Percentiles rank a stretch among this genome's conserved stretches.
Conservation (phyloP, 148 eudicot genomes). For the Silene conica region DNA sequence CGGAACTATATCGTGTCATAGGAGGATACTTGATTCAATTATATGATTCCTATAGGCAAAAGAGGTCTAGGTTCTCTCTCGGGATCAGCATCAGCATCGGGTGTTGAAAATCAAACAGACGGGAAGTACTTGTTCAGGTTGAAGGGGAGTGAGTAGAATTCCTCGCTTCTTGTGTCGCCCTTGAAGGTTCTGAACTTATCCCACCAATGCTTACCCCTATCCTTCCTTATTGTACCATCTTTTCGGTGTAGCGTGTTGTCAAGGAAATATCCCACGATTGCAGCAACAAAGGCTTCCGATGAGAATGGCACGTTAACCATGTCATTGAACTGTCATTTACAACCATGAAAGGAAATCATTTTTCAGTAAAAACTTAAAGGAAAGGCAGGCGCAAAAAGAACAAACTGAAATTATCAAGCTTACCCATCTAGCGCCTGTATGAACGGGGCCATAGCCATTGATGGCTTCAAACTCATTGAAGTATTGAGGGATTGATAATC, state of each 20-base stretch:
- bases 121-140: constrained; percentile 92
- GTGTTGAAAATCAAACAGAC: constrained; percentile 42
- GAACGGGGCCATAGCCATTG: constrained; percentile 76
- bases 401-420: constrained; percentile 1
- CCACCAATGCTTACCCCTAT: constrained; percentile 97
- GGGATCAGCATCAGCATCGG: neutral
- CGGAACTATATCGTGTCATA: constrained; percentile 23
- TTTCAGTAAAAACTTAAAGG: neutral
- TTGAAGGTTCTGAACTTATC: constrained; percentile 74
- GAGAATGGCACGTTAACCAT: constrained; percentile 86
- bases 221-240: constrained; percentile 53
- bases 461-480: constrained; percentile 74
- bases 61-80: neutral
- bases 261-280: constrained; percentile 67
- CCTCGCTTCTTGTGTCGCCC: constrained; percentile 77
- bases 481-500: constrained; percentile 82
- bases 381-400: too few relatives aligned
- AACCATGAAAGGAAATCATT: neutral
- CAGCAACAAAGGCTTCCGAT: constrained; percentile 90
- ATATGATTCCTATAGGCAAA: constrained; percentile 16
- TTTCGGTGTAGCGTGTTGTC: constrained; percentile 80
- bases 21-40: constrained; percentile 14
- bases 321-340: constrained; percentile 69
- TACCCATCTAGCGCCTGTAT: constrained; percentile 85
- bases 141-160: constrained; percentile 89